Conservation (phyloP, 805 yeast species). For the Ogataea dorogensis region DNA sequence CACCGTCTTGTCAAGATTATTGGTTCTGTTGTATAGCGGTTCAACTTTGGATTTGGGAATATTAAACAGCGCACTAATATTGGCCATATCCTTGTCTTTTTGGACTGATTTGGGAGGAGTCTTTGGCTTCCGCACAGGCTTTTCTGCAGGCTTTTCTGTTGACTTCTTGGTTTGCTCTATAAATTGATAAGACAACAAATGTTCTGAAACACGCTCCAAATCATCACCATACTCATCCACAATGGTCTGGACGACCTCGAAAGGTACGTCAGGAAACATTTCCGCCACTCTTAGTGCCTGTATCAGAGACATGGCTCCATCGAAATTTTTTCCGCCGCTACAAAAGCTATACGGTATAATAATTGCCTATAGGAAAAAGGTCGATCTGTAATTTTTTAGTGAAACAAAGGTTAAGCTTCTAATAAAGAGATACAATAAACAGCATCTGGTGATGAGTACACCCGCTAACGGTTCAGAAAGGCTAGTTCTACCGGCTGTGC, state of each 20-base stretch:
- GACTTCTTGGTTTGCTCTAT: not conserved
- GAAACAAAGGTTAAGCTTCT: slow-evolving; percentile 4
- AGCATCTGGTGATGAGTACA: slow-evolving; percentile 7
- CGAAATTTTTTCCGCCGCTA: slow-evolving; percentile 1
- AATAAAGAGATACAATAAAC: not conserved
- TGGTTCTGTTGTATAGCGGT: not conserved
- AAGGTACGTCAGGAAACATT: slow-evolving; percentile 46
- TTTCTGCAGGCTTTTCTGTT: not conserved
- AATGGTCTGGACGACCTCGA: slow-evolving; percentile 30
- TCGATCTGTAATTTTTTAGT: slow-evolving; percentile 7
- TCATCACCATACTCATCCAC: slow-evolving; percentile 34
- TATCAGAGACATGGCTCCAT: not conserved
- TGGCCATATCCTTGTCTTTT: not conserved
- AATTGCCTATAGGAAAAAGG: slow-evolving; percentile 7
- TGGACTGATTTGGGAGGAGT: not conserved
- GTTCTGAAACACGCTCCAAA: slow-evolving; percentile 32
- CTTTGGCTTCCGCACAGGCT: not conserved
- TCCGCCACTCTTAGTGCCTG: slow-evolving; percentile 27
- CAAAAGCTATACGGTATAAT: no score
- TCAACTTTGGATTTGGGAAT: not conserved
- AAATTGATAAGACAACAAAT: slow-evolving; percentile 27
- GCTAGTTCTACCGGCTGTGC: slow-evolving; percentile 31
- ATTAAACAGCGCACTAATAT: not conserved
- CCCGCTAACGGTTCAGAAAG: slow-evolving; percentile 22
- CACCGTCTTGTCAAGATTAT: slow-evolving; percentile 1